Percentiles rank a stretch among this genome's conserved stretches.
Conservation (phyloP, 208 protist genomes). For the Leishmania tarentolae region DNA sequence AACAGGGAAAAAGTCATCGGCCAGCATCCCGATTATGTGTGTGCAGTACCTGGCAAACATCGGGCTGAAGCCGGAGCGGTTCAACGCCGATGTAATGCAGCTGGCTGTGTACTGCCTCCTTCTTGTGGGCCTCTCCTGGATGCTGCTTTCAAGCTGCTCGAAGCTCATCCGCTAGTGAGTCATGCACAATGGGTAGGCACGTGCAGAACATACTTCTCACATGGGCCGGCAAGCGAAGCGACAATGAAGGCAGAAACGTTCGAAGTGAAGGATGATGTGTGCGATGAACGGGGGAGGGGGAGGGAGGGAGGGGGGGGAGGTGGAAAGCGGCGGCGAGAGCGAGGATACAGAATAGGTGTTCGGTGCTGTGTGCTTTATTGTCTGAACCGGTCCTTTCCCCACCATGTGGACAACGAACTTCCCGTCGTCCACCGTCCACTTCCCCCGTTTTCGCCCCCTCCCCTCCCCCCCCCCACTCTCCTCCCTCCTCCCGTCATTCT, state of each 20-base stretch:
- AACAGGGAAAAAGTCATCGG: constrained; percentile 61
- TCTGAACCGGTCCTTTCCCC: too few relatives aligned
- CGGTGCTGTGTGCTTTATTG: background rate
- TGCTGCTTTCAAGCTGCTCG: constrained; percentile 66
- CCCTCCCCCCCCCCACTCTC: background rate
- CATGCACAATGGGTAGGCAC: background rate
- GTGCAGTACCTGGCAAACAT: constrained; percentile 89
- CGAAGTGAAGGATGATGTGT: background rate
- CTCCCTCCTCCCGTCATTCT: background rate
- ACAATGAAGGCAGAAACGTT: background rate
- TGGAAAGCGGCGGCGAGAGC: background rate
- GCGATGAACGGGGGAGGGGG: too few relatives aligned
- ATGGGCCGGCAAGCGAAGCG: background rate
- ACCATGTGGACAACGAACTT: background rate
- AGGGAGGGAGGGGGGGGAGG: too few relatives aligned
- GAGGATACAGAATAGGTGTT: background rate
- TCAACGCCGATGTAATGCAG: constrained; percentile 79
- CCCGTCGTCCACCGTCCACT: background rate
- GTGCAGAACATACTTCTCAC: background rate
- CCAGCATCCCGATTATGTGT: constrained; percentile 80
- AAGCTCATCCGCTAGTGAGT: constrained; percentile 55
- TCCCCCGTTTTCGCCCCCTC: background rate
- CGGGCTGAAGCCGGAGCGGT: constrained; percentile 68
- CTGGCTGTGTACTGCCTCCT: constrained; percentile 63
- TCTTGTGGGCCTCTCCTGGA: constrained; percentile 61